Base-by-base conservation (phyloP, 768 basidiomycete genomes). In the Calocybe gangraenosa region DNA sequence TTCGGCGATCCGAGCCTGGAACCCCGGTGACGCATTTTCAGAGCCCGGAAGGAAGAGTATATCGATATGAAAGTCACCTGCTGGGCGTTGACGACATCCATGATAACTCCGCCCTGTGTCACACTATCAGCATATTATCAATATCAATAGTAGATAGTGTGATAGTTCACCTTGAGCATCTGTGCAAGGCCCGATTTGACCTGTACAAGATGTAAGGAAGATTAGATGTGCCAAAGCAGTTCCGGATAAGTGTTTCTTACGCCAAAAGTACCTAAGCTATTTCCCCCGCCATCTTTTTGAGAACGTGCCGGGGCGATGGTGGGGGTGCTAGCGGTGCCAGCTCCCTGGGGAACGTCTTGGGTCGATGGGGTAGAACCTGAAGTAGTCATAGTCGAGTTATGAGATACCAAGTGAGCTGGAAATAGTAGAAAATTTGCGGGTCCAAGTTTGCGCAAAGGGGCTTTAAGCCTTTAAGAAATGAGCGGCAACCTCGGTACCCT, bases 151-250 rank as follows among this genome's bases (percentile, higher is more conserved):
- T 35, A 14, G 20, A 17, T 9, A 11, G 50, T 34, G 51, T 46
- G 42, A 55, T 67, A 30, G 25, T 28, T n/a, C 40, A 85, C 88
- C 79, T 96, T 96, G 58, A 96, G 74, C 94, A 98, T 96, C 75
- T 96, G 92, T 3, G 94, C 92, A 37, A 98, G 73, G 48, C 92
- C 93, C 18, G 89, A 89, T 67, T 94, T 94, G 58, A 94, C 92
- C 87, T 90, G 42, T 46, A 20, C 45, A 34, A 36, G 39, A 2
- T 39, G n/a, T n/a, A n/a, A n/a, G n/a, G n/a, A n/a, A n/a, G n/a
- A 30, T 15, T 46, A 32, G 38, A 33, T 50, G 7, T 42, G 44
- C 40, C 17, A 28, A 25, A 17, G 28, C n/a, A 41, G 14, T 23
- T 28, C 37, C 21, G 36, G 38, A 53, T 38, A 30, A 51, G 37